phyloP scores from a whole-genome alignment of 495 filamentous ascomycete species.

The Aspergillus sparsus region DNA sequence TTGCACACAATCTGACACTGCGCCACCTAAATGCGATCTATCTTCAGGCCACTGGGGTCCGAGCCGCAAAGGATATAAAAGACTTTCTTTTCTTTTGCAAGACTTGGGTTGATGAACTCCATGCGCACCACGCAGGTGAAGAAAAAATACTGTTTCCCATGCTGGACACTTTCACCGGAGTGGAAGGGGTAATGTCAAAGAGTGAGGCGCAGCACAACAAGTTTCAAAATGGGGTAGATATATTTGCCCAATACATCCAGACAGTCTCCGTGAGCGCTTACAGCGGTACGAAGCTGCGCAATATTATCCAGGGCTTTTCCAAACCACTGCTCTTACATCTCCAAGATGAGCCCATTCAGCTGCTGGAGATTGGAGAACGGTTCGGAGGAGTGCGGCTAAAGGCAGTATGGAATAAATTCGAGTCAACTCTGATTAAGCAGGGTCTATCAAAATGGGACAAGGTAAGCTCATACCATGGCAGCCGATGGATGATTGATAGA shows the following conservation, averaged over 20 bases:
- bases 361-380: background rate
- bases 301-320: background rate
- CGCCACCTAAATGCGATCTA: constrained; percentile 8
- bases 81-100: constrained; percentile 8
- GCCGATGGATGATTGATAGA: background rate
- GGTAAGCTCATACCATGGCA: background rate
- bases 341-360: background rate
- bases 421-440: background rate
- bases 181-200: background rate
- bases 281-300: background rate
- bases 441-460: background rate
- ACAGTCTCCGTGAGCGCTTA: background rate
- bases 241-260: background rate
- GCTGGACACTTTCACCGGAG: background rate
- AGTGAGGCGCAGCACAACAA: background rate
- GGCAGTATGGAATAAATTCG: background rate
- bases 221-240: background rate
- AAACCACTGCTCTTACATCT: background rate
- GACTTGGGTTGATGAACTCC: background rate
- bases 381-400: background rate
- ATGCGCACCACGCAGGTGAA: background rate
- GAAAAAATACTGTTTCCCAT: constrained; percentile 1
- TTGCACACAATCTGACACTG: background rate
- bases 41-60: background rate
- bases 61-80: background rate